phyloP scores from a whole-genome alignment of 306 rosid genomes.

The Ceratonia siliqua region DNA sequence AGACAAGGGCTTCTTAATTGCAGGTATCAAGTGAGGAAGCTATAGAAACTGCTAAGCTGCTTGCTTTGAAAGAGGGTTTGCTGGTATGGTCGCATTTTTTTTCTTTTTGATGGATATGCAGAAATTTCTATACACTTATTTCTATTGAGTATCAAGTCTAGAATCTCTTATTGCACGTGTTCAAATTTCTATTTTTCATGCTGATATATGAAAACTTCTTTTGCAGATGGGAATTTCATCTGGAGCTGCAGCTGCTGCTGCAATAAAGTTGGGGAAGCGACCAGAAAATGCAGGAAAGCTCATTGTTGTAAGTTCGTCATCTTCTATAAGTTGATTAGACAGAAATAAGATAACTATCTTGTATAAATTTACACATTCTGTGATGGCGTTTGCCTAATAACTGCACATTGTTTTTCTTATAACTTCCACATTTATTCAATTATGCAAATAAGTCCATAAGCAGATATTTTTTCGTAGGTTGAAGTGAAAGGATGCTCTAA shows the following conservation, averaged over 20 bases:
- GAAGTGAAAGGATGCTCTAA: background rate
- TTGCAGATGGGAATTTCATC: slow-evolving; percentile 83
- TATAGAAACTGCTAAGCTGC: slow-evolving; percentile 65
- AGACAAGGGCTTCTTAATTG: slow-evolving; percentile 4
- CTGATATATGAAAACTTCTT: background rate
- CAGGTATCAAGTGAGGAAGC: slow-evolving; percentile 74
- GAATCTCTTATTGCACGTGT: background rate
- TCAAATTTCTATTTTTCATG: background rate
- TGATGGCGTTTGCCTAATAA: background rate
- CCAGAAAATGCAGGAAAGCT: slow-evolving; percentile 80
- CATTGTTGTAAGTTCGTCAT: slow-evolving; percentile 54
- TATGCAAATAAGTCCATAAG: too few species aligned
- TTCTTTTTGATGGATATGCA: background rate
- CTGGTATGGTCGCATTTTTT: slow-evolving; percentile 44
- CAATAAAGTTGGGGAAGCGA: slow-evolving; percentile 64
- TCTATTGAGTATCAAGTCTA: background rate
- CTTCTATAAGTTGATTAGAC: slow-evolving; percentile 3
- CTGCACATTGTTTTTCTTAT: background rate
- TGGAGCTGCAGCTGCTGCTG: slow-evolving; percentile 83
- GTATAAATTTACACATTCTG: background rate
- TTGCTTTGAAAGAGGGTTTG: slow-evolving; percentile 82
- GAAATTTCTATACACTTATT: background rate
- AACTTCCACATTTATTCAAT: background rate
- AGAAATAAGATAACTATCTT: background rate
- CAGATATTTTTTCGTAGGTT: too few species aligned